Percentiles rank a stretch among this genome's conserved stretches.
phyloP scores from a whole-genome alignment of 768 basidiomycete species.

The Tricholoma sp. region DNA sequence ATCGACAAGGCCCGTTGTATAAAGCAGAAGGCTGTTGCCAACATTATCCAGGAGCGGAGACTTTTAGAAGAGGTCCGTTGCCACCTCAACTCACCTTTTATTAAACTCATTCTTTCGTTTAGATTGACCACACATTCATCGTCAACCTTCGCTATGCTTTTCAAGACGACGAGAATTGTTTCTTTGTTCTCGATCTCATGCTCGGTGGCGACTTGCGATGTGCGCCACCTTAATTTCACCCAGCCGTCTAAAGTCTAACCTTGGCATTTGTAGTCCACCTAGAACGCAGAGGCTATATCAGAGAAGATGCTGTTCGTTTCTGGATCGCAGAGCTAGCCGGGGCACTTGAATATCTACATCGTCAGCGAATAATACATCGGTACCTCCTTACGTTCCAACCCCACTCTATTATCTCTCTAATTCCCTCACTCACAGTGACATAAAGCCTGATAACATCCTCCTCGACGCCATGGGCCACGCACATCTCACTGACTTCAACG shows the following conservation, averaged over 20 bases:
- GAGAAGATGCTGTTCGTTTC: constrained; percentile 74
- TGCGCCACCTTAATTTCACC: constrained; percentile 35
- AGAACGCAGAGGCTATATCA: constrained; percentile 61
- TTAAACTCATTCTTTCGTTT: not conserved
- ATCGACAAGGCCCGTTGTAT: constrained; percentile 94
- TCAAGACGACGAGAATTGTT: constrained; percentile 96
- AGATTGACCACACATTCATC: constrained; percentile 88
- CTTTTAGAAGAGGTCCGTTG: constrained; percentile 80
- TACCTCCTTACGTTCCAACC: constrained; percentile 30
- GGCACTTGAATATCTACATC: constrained; percentile 86
- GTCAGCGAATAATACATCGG: constrained; percentile 93
- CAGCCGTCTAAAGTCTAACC: constrained; percentile 1
- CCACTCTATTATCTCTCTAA: constrained; percentile 2
- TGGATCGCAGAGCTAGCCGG: constrained; percentile 87
- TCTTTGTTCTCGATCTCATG: constrained; percentile 97
- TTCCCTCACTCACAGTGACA: constrained; percentile 50
- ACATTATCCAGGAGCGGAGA: constrained; percentile 90
- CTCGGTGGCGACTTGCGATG: constrained; percentile 90
- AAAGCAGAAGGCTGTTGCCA: constrained; percentile 85
- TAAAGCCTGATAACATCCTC: constrained; percentile 97
- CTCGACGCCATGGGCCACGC: constrained; percentile 93
- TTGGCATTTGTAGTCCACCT: constrained; percentile 62
- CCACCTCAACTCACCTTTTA: not conserved
- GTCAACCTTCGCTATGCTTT: constrained; percentile 94
- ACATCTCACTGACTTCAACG: constrained; percentile 98